Percentiles rank a stretch among this genome's conserved stretches.
phyloP scores from a whole-genome alignment of 371 early-diverging fungal genomes.

The Rhizopus sp. region DNA sequence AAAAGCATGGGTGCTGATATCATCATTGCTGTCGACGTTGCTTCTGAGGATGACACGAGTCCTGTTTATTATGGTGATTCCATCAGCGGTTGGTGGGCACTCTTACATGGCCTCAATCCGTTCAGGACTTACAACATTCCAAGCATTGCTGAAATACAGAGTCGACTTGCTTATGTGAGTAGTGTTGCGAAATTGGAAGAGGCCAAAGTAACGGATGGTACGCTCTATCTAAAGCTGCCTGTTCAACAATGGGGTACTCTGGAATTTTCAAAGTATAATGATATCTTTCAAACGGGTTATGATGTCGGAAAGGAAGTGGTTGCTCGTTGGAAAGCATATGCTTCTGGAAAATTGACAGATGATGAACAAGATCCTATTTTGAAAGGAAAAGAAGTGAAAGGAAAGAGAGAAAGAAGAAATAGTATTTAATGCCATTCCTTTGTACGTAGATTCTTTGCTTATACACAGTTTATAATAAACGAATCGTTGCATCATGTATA shows the following conservation, averaged over 20 bases:
- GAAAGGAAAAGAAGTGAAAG: constrained; percentile 51
- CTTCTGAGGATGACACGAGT: constrained; percentile 87
- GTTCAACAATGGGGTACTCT: constrained; percentile 88
- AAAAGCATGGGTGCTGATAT: constrained; percentile 88
- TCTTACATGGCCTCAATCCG: constrained; percentile 85
- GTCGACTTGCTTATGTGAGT: constrained; percentile 95
- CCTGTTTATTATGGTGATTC: constrained; percentile 94
- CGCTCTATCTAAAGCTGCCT: constrained; percentile 88
- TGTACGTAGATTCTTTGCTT: too few species aligned
- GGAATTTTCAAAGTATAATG: constrained; percentile 93
- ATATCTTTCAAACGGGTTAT: constrained; percentile 93
- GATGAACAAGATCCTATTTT: constrained; percentile 21
- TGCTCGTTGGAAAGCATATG: constrained; percentile 81
- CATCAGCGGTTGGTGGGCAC: constrained; percentile 93
- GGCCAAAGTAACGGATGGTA: constrained; percentile 84
- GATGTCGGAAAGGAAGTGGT: constrained; percentile 85
- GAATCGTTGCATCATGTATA: too few species aligned
- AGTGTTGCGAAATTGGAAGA: constrained; percentile 89
- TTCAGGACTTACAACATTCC: constrained; percentile 81
- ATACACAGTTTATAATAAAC: too few species aligned
- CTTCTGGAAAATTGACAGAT: constrained; percentile 40
- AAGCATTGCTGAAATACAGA: constrained; percentile 97
- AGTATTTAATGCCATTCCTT: constrained; percentile 28
- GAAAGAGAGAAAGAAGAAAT: constrained; percentile 45
- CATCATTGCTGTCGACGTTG: constrained; percentile 98